Evolutionary conservation across 805 yeast species (phyloP), one percentile per base, ranked within the genome.

Genomic region (Suhomyces tanzawaensis): DNA sequence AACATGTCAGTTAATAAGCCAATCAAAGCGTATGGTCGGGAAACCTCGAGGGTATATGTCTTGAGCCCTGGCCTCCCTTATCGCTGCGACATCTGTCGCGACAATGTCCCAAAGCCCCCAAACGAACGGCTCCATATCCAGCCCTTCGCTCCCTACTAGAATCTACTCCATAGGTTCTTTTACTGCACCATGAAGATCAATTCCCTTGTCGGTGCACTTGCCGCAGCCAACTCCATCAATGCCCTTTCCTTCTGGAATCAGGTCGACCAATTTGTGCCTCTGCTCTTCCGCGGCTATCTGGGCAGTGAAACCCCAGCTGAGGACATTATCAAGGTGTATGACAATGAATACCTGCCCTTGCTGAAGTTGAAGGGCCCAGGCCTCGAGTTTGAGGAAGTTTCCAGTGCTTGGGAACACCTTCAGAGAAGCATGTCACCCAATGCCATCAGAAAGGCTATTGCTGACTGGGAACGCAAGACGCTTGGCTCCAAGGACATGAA

Each of bases 341-440:
- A 8, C 6, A 5, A 8, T 13, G 27, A n/a, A 12, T 21, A 7
- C 11, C 7, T 12, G 27, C 12, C 14, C 5, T 24, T n/a, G 14
- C 14, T 9, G 14, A 9, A 24, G 6, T 24, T 24, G 27, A 12
- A 24, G 7, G n/a, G 7, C 27, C 14, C 27, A 7, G 27, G 13
- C 12, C 5, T 24, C 6, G 13, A 24, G 27, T 7, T 5, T 5
- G 27, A 24, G 13, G 27, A 5, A 5, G 14, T 24, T 24, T 9
- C 12, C 12, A n/a, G 14, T 12, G 38, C 53, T 9, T 55, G 60
- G 60, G 37, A 44, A 9, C 32, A 37, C 3, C 36, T 53, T 38
- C 39, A 45, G 19, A 27, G 34, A 13, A 32, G 36, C 18, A 40
- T 45, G 16, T 29, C 41, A 12, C 24, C 46, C 5, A 34, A 44